Percentiles rank a stretch among this genome's conserved stretches.
phyloP scores from a whole-genome alignment of 345 rosid genomes.

The Brassica rapa region DNA sequence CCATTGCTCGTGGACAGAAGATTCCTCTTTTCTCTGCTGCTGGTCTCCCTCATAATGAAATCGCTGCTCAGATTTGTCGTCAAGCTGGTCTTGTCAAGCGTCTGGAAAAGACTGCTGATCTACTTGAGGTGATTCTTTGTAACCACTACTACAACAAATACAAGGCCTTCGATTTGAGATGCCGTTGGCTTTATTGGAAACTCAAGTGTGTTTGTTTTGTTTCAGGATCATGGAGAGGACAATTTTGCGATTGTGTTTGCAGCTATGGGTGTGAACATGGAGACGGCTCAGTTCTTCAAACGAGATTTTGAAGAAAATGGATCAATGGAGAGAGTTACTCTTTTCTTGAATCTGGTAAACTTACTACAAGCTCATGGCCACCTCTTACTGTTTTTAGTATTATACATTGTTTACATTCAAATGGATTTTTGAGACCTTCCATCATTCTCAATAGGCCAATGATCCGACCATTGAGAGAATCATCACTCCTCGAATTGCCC shows the following conservation, averaged over 20 bases:
- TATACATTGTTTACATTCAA: too few species aligned
- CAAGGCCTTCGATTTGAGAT: neutral
- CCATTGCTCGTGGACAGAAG: slow-evolving; percentile 97
- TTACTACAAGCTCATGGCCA: neutral
- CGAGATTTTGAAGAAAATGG: slow-evolving; percentile 99
- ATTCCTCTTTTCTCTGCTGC: slow-evolving; percentile 99
- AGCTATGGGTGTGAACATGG: slow-evolving; percentile 99
- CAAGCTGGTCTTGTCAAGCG: slow-evolving; percentile 98
- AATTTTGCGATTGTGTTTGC: slow-evolving; percentile 98
- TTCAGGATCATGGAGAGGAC: slow-evolving; percentile 83
- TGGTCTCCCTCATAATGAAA: slow-evolving; percentile 98
- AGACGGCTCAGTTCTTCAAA: slow-evolving; percentile 96
- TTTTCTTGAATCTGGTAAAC: slow-evolving; percentile 67
- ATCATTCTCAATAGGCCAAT: slow-evolving; percentile 63
- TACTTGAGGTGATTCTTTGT: slow-evolving; percentile 58
- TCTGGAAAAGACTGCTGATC: slow-evolving; percentile 76
- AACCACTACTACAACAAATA: neutral
- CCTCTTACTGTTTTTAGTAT: neutral
- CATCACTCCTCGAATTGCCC: slow-evolving; percentile 95
- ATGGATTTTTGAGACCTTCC: neutral
- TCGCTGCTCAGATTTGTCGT: slow-evolving; percentile 98
- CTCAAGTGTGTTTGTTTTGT: neutral
- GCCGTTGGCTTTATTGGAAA: neutral
- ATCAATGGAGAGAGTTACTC: slow-evolving; percentile 97
- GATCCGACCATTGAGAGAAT: slow-evolving; percentile 97